Base-by-base conservation (phyloP, 2,329 filamentous ascomycete species). In the Cladosporium sp. region DNA sequence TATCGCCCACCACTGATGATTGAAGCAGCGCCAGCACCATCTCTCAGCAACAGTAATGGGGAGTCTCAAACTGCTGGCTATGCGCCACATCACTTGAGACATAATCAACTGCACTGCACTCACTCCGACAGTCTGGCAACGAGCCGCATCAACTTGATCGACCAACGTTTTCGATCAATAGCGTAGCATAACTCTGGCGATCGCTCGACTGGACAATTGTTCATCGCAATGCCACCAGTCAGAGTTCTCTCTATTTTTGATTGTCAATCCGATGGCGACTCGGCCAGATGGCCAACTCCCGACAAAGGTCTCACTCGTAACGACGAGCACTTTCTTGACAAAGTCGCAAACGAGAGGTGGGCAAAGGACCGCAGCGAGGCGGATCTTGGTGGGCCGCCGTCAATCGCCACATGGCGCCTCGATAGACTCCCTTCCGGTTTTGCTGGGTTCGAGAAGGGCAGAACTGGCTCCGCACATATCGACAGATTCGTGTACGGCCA, bases 401-500 rank as follows among this genome's bases (percentile, higher is more conserved):
- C 48, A 6, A 57, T 56, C 43, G 46, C 53, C 3, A 58, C 45
- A 1, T 83, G 83, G 62, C 70, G 67, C 2, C 68, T 85, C 1
- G 73, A 81, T 49, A 62, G 64, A 13, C 65, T 84, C 0, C 82
- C 82, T 2, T 63, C 72, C 3, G 79, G 80, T 2, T 85, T 81
- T 61, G 68, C 66, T 0, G 60, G 82, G 0, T 78, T 74, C 59
- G 72, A 80, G 44, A 72, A 74, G 22, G 67, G 72, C 1, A 72
- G 80, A n/a, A 61, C 61, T 2, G 69, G 60, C 2, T 52, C 49
- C 3, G 59, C 56, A 16, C 64, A 79, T 63, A 60, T 74, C 8
- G 81, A 83, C 61, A 73, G 75, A 46, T 82, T 78, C 52, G 66
- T 84, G 0, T 83, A 72, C 52, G 82, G 82, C 0, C 80, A 84